Conservation (phyloP, 257 asterid genomes). For the Catharanthus roseus region DNA sequence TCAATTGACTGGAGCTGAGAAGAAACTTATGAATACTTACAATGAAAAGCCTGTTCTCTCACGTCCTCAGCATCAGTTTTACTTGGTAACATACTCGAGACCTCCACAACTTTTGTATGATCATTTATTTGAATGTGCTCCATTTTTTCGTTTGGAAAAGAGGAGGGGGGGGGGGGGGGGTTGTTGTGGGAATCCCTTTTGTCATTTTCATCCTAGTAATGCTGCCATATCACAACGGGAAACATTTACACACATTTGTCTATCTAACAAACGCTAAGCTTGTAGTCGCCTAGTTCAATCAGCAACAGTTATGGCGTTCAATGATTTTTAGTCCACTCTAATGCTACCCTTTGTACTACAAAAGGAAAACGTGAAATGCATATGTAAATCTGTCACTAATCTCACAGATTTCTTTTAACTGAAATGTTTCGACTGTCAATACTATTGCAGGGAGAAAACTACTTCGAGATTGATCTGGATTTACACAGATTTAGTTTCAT, state of each 20-base stretch:
- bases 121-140: neutral
- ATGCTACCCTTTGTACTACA: neutral
- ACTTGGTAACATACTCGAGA: slow-evolving; percentile 43
- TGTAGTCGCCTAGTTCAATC: slow-evolving; percentile 1
- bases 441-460: slow-evolving; percentile 69
- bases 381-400: neutral
- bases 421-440: neutral
- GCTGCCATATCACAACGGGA: neutral
- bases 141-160: neutral
- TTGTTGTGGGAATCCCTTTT: too few species aligned
- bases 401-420: neutral
- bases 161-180: too few species aligned
- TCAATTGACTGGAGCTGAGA: slow-evolving; percentile 62
- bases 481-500: slow-evolving; percentile 85
- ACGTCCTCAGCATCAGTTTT: slow-evolving; percentile 92
- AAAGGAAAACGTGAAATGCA: neutral
- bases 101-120: neutral
- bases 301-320: neutral
- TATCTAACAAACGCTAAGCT: neutral
- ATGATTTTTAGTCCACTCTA: neutral
- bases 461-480: slow-evolving; percentile 88
- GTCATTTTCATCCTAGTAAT: neutral
- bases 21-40: slow-evolving; percentile 84
- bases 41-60: slow-evolving; percentile 92
- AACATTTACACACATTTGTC: neutral